Percentiles rank a stretch among this genome's conserved stretches.
Evolutionary conservation across 2,329 filamentous ascomycete species (phyloP).

Genomic region (Apiospora rasikravindrae): DNA sequence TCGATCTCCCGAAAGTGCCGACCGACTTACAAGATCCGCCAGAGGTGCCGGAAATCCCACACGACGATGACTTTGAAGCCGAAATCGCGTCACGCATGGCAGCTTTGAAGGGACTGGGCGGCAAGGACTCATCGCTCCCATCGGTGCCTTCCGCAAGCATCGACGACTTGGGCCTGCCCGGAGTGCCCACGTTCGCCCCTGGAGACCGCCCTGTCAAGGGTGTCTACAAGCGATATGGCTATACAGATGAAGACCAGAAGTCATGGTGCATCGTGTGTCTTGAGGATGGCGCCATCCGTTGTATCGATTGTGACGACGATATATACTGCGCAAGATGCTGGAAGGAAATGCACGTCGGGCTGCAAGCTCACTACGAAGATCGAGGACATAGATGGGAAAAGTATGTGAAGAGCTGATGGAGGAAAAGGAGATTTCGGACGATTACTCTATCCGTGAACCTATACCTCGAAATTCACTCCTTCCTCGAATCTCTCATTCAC

Average conservation of each 20-base stretch:
- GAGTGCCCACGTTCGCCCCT: constrained; percentile 56
- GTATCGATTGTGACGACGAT: constrained; percentile 72
- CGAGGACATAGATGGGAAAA: constrained; percentile 70
- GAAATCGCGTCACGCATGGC: constrained; percentile 59
- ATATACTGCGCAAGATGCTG: constrained; percentile 81
- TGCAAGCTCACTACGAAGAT: constrained; percentile 73
- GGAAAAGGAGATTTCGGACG: neutral
- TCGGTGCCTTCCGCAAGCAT: constrained; percentile 38
- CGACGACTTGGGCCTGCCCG: constrained; percentile 50
- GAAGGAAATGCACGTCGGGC: constrained; percentile 78
- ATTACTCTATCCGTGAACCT: neutral
- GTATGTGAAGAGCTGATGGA: constrained; percentile 49
- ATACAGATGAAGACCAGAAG: constrained; percentile 73
- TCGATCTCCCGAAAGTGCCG: constrained; percentile 55
- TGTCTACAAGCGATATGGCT: constrained; percentile 47
- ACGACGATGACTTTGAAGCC: constrained; percentile 46
- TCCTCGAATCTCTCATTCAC: neutral
- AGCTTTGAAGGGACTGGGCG: constrained; percentile 48
- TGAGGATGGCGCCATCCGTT: constrained; percentile 76
- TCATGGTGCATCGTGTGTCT: constrained; percentile 85
- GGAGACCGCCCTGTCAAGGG: constrained; percentile 46
- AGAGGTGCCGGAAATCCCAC: constrained; percentile 24
- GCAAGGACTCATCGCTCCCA: constrained; percentile 29
- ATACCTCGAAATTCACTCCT: neutral
- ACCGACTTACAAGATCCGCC: constrained; percentile 46